Evolutionary conservation across 2,329 filamentous ascomycete genomes (phyloP).

Genomic region (Tolypocladium sp.): DNA sequence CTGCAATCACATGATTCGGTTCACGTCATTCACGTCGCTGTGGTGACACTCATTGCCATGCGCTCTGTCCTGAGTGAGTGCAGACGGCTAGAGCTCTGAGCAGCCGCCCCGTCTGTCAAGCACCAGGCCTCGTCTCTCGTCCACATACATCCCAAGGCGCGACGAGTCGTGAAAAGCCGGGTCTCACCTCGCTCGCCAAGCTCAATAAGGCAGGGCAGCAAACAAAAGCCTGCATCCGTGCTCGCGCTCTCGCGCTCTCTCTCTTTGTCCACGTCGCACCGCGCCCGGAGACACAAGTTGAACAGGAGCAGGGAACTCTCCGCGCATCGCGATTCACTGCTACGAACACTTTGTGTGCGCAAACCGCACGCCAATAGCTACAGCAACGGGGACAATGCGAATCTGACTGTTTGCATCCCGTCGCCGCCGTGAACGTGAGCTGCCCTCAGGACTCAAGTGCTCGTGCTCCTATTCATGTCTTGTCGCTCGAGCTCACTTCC

Average conservation of each 20-base stretch:
- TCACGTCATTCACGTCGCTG: neutral
- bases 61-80: neutral
- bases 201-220: neutral
- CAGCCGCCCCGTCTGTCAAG: no score
- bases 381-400: neutral
- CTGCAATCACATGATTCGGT: neutral
- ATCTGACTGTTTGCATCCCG: neutral
- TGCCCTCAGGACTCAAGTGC: neutral
- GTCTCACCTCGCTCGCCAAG: neutral
- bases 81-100: neutral
- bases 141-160: neutral
- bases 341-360: neutral
- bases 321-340: neutral
- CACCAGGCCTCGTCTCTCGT: neutral
- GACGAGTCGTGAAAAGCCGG: neutral
- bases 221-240: neutral
- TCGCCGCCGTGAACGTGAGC: neutral
- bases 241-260: neutral
- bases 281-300: neutral
- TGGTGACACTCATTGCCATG: neutral
- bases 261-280: neutral
- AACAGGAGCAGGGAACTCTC: neutral
- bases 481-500: neutral
- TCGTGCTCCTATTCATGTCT: neutral
- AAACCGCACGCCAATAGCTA: no score